Evolutionary conservation across 306 rosid species (phyloP), one percentile per base, ranked within the genome.

Genomic region (Potentilla sterilis): DNA sequence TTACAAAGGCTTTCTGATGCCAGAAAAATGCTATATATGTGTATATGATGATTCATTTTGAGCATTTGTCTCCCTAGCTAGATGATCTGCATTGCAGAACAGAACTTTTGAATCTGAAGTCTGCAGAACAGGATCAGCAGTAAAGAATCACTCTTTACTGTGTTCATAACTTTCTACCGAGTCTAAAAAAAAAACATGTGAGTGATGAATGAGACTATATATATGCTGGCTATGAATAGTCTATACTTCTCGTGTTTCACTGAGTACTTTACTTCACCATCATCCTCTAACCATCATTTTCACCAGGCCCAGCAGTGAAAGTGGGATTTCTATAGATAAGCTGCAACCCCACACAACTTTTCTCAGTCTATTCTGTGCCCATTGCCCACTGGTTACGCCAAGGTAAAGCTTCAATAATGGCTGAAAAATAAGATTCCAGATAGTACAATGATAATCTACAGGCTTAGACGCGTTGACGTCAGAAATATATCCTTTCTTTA

Each of bases 191-290:
- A 21, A 28, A 44, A 9, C 22, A 46, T 35, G 43, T 1, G 1
- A 35, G 44, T 37, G 13, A 62, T 34, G 72, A 28, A 67, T 35
- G 68, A 16, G 44, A 63, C 44, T 63, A 2, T 16, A 40, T 24
- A 15, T 4, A 51, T 51, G 22, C n/a, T 49, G 67, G 34, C 68
- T 63, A 63, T 63, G 68, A 44, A 32, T 22, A 10, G 9, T 1
- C 3, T 40, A 65, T 3, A 6, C 21, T 59, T 6, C 49, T 72
- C 38, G 75, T 38, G 75, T 19, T 37, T 71, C 64, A 71, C 75
- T 1, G 35, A 24, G 38, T 32, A 61, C 41, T 61, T 32, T 12
- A 61, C 67, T 35, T 35, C 46, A 64, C 22, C 69, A 54, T 40
- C 66, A 7, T 12, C 75, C 40, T 54, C 21, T 13, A 35, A 34